A percentile compares a stretch with the other conserved stretches of the same genome.
Evolutionary conservation across 306 rosid species (phyloP).

Genomic region (Cucurbita argyrosperma): DNA sequence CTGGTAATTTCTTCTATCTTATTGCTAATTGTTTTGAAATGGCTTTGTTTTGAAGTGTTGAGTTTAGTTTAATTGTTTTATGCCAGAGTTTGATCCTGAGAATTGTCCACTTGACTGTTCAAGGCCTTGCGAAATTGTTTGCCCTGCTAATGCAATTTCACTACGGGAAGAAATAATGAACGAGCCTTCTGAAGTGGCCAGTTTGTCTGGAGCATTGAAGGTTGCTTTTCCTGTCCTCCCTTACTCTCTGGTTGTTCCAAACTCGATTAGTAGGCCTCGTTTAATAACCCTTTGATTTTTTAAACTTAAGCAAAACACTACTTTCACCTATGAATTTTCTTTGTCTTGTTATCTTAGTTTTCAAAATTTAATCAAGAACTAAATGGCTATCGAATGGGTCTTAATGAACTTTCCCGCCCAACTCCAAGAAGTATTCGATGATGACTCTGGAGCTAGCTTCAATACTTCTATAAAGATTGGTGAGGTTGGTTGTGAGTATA

Average conservation of each 20-base stretch:
- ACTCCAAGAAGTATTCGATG: not conserved
- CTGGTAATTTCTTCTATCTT: constrained; percentile 24
- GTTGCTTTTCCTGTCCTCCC: constrained; percentile 5
- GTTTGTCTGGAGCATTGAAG: constrained; percentile 15
- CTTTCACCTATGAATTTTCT: too few relatives aligned
- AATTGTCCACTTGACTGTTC: constrained; percentile 76
- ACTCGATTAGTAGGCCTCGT: not conserved
- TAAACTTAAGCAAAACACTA: too few relatives aligned
- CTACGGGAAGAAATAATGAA: constrained; percentile 19
- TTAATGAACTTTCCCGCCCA: not conserved
- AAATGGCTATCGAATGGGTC: too few relatives aligned
- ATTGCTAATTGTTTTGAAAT: not conserved
- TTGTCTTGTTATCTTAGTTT: too few relatives aligned
- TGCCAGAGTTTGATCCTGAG: constrained; percentile 79
- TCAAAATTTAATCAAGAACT: not conserved
- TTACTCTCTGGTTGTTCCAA: not conserved
- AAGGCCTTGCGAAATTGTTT: constrained; percentile 61
- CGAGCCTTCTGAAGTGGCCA: constrained; percentile 18
- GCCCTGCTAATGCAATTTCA: constrained; percentile 86
- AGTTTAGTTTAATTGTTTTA: not conserved
- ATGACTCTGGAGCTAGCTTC: not conserved
- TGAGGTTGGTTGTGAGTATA: not conserved
- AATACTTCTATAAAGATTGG: not conserved
- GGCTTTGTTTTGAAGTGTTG: not conserved
- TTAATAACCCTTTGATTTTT: too few relatives aligned